These are phyloP conservation scores for Amanita pallidorosea DNA, from an alignment of 768 basidiomycete genomes.

Conservation along the genomic window DNA sequence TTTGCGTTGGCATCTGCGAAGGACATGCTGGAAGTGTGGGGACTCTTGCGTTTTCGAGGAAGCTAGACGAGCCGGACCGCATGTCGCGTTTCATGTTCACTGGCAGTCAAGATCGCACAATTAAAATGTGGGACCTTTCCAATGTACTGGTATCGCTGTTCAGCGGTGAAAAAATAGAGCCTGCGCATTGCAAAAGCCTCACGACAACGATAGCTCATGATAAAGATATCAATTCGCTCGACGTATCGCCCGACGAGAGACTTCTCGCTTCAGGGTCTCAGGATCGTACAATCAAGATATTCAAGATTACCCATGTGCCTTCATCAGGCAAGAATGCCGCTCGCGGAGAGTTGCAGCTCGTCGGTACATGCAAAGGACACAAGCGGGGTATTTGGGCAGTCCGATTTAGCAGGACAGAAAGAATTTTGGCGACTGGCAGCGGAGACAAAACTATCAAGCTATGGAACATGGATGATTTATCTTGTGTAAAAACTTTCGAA, in stretches of 20 bases:
- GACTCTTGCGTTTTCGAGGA: constrained; percentile 74
- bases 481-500: constrained; percentile 93
- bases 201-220: constrained; percentile 89
- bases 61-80: constrained; percentile 18
- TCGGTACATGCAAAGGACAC: constrained; percentile 92
- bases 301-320: constrained; percentile 51
- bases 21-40: constrained; percentile 94
- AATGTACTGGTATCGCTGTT: constrained; percentile 23
- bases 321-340: constrained; percentile 30
- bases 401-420: constrained; percentile 74
- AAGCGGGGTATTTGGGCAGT: constrained; percentile 96
- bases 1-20: constrained; percentile 79
- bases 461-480: constrained; percentile 90
- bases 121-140: constrained; percentile 97
- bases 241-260: constrained; percentile 82
- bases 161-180: constrained; percentile 14
- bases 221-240: constrained; percentile 96
- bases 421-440: constrained; percentile 85
- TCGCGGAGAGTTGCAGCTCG: constrained; percentile 58
- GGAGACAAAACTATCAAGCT: constrained; percentile 92
- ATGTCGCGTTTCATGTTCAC: constrained; percentile 73
- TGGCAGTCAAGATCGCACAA: constrained; percentile 93
- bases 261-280: constrained; percentile 91
- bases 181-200: constrained; percentile 58
- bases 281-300: constrained; percentile 90